phyloP scores from a whole-genome alignment of 176 grass and related monocot genomes.

The Oryza meyeriana region DNA sequence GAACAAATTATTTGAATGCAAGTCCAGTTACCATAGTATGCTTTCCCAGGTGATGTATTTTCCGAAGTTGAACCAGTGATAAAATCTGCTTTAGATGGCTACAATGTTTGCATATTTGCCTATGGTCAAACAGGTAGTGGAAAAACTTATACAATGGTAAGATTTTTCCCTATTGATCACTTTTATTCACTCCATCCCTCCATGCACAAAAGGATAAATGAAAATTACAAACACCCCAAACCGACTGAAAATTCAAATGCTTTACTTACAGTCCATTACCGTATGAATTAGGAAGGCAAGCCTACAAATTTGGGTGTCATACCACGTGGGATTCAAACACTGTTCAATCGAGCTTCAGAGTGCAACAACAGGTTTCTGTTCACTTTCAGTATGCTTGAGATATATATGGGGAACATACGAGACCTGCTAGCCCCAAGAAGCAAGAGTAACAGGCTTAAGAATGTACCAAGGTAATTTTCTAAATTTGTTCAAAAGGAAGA shows the following conservation, averaged over 20 bases:
- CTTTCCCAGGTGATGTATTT: constrained; percentile 76
- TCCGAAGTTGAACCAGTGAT: constrained; percentile 87
- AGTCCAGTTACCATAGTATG: constrained; percentile 25
- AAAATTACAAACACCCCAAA: constrained; percentile 9
- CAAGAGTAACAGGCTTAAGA: constrained; percentile 49
- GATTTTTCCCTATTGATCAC: constrained; percentile 29
- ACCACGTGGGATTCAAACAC: constrained; percentile 70
- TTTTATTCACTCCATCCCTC: background rate
- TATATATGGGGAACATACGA: constrained; percentile 91
- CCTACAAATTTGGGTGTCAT: constrained; percentile 61
- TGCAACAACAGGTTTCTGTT: constrained; percentile 69
- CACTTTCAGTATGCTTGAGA: constrained; percentile 98
- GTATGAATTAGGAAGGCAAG: constrained; percentile 70
- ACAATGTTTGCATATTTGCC: constrained; percentile 94
- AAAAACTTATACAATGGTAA: constrained; percentile 99
- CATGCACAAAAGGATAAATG: background rate
- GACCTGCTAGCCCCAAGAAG: constrained; percentile 65
- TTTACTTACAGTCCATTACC: constrained; percentile 27
- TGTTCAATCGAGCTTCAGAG: constrained; percentile 70
- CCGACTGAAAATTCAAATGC: background rate
- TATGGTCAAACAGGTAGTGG: constrained; percentile 97
- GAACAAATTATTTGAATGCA: constrained; percentile 22
- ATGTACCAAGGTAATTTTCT: constrained; percentile 60
- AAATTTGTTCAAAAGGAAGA: constrained; percentile 19
- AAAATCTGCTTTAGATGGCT: constrained; percentile 96